Evolutionary conservation across 257 asterid species (phyloP), one percentile per base, ranked within the genome.

Genomic region (Verbascum thapsus): DNA sequence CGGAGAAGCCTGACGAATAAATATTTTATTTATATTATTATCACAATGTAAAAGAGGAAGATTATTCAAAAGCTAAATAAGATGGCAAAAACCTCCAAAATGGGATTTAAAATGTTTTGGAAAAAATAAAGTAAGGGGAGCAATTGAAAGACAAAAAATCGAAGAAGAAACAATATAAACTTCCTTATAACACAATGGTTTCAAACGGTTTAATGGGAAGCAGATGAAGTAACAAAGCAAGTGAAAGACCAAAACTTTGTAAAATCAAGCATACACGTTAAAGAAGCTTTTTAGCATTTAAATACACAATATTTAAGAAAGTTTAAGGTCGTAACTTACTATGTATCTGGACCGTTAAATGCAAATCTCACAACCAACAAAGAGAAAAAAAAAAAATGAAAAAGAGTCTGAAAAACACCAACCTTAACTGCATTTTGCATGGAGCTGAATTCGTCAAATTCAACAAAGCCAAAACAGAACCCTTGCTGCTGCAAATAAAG

Each of bases 401-500:
- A 23, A 34, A 61, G 2, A 2, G 5, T 61, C n/a, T 23, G 62
- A 63, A 44, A 60, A 53, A 57, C 58, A 50, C 72, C 55, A 23
- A 89, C 98, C 89, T 85, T 81, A 53, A 92, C 82, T 18, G 98
- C 94, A 54, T 53, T 78, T 73, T 80, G 85, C 98, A 92, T 81
- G 76, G 98, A 75, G 71, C 82, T 78, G 61, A 79, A 62, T 9
- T 83, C 86, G 66, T 67, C 84, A 78, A 85, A 92, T 66, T 92
- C 96, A 53, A 92, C 97, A 63, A 92, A 92, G 35, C 97, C 98
- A 53, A 85, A 92, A 78, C 94, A 89, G 70, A 77, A 85, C 11
- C 84, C 91, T 47, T 87, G 96, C 68, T 75, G 88, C 88, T 85
- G 80, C 69, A 72, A 53, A 71, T 52, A 67, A 68, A 72, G 37